Evolutionary conservation across 1,284 basidiomycete genomes (phyloP), one percentile per base, ranked within the genome.

Genomic region (Pascua sp.): DNA sequence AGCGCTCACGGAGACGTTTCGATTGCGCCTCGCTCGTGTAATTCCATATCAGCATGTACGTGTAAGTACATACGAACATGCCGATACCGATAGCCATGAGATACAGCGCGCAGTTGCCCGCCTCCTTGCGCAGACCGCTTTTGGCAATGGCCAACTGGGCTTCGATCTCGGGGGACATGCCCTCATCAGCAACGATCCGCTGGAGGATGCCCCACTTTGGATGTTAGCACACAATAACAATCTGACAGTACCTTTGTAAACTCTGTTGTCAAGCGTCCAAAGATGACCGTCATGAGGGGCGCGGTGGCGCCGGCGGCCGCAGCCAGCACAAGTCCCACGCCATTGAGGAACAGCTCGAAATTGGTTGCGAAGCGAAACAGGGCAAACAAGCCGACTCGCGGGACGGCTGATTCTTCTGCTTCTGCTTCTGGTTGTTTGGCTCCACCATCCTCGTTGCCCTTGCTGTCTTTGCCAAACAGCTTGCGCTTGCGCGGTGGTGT

Each of bases 11-110:
- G 44, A 82, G 83, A 16, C 95, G 86, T 69, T 89, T 90, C 0
- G 93, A 87, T 66, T 89, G 89, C 51, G 85, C 77, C 77, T 98
- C 94, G 16, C 86, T 90, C 0, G 91, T 93, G 72, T 89, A 89
- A 56, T 89, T 86, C 90, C 91, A 97, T 42, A 85, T 80, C 62
- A 82, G 81, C 90, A 92, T 94, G 80, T 91, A 96, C 5, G 80
- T 65, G 75, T 75, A 78, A 15, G 70, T 68, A 12, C 80, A 82
- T 48, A 74, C 66, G 52, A 81, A 76, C 71, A 80, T 81, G 48
- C 76, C 80, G 47, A 80, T 66, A 83, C 81, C 81, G 38, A 75
- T 72, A 13, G 65, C 68, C 43, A 73, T 53, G 17, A 77, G 68
- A 51, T 71, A 76, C 0, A 75, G 61, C 10, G 76, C 69, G 53